A percentile compares a stretch with the other conserved stretches of the same genome.
phyloP scores from a whole-genome alignment of 2,329 filamentous ascomycete genomes.

The Aspergillus eucalypticola region DNA sequence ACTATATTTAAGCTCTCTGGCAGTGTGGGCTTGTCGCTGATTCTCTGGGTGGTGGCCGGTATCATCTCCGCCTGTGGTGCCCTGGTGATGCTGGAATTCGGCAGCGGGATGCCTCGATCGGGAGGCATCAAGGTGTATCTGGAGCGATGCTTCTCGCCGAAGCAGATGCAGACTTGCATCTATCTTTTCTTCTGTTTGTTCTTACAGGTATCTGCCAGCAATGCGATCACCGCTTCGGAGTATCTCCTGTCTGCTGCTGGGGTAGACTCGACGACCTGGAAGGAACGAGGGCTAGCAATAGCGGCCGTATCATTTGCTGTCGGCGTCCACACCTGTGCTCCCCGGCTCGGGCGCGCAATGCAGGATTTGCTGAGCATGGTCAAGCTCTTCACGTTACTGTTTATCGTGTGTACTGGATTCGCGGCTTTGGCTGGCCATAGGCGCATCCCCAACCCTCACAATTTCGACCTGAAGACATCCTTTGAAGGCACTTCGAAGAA shows the following conservation, averaged over 20 bases:
- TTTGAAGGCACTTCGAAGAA: slow-evolving; percentile 22
- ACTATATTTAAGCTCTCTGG: slow-evolving; percentile 59
- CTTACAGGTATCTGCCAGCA: slow-evolving; percentile 31
- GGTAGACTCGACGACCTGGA: slow-evolving; percentile 27
- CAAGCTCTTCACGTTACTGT: slow-evolving; percentile 48
- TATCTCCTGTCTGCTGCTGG: slow-evolving; percentile 28
- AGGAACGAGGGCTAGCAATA: slow-evolving; percentile 29
- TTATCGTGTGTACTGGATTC: slow-evolving; percentile 47
- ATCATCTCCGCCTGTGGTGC: slow-evolving; percentile 50
- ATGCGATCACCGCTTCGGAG: slow-evolving; percentile 26
- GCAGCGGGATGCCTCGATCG: slow-evolving; percentile 47
- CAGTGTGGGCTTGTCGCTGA: slow-evolving; percentile 55
- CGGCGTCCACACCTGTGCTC: slow-evolving; percentile 44
- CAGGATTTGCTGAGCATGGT: slow-evolving; percentile 49
- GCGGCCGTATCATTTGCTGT: slow-evolving; percentile 36
- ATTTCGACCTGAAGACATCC: slow-evolving; percentile 37
- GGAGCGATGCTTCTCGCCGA: slow-evolving; percentile 49
- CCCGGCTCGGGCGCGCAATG: slow-evolving; percentile 43
- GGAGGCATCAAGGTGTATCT: slow-evolving; percentile 53
- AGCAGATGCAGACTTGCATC: slow-evolving; percentile 49
- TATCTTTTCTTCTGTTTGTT: slow-evolving; percentile 51
- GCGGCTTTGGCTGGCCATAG: slow-evolving; percentile 41
- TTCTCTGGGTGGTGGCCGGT: slow-evolving; percentile 57
- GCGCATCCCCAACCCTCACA: slow-evolving; percentile 40
- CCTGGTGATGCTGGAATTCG: slow-evolving; percentile 51